These are phyloP conservation scores for Phialophora expanda DNA, from an alignment of 2,329 filamentous ascomycete species.

Conservation along the genomic window DNA sequence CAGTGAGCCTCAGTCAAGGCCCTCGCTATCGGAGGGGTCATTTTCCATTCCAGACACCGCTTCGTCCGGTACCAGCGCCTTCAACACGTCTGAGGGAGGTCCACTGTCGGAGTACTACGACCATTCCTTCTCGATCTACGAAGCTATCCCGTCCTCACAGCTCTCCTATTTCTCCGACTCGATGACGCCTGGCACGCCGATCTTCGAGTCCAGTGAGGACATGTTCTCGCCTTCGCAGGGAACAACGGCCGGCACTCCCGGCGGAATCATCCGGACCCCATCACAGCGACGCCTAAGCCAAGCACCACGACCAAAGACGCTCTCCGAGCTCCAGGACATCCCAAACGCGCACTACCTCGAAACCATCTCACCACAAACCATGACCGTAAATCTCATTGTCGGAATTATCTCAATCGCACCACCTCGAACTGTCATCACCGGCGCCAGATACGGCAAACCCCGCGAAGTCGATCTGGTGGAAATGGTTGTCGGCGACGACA, in stretches of 20 bases:
- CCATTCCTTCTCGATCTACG: constrained; percentile 74
- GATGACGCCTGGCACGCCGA: constrained; percentile 37
- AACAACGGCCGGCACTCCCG: constrained; percentile 23
- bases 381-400: constrained; percentile 81
- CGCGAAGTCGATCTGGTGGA: constrained; percentile 70
- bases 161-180: constrained; percentile 45
- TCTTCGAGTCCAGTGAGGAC: constrained; percentile 38
- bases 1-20: constrained; percentile 36
- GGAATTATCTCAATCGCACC: constrained; percentile 75
- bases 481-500: constrained; percentile 83
- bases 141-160: constrained; percentile 68
- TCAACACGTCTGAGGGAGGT: constrained; percentile 16
- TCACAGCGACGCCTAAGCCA: constrained; percentile 36
- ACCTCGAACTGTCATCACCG: constrained; percentile 70
- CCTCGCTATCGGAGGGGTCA: constrained; percentile 29
- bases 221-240: constrained; percentile 33
- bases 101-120: constrained; percentile 72
- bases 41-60: constrained; percentile 33
- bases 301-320: constrained; percentile 40
- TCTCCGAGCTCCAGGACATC: constrained; percentile 71
- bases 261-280: constrained; percentile 36
- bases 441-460: constrained; percentile 55
- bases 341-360: constrained; percentile 70
- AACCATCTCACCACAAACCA: constrained; percentile 75
- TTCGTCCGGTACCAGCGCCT: constrained; percentile 42